Percentiles rank a stretch among this genome's conserved stretches.
Conservation (phyloP, 768 basidiomycete species). For the Lactifluus subvellereus region DNA sequence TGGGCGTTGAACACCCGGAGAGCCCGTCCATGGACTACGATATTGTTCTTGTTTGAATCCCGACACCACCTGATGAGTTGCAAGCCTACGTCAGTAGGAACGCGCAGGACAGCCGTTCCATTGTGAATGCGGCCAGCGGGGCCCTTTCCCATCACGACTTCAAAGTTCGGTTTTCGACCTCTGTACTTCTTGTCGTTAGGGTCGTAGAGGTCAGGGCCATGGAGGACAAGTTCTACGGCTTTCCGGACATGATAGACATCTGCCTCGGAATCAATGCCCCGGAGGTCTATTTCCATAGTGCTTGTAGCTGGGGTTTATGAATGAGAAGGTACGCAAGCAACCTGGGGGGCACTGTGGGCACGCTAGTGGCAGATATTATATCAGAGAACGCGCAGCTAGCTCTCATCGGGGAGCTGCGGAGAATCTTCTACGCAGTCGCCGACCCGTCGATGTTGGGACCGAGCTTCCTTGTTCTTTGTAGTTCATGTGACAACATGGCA, state of each 20-base stretch:
- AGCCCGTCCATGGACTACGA: slow-evolving; percentile 26
- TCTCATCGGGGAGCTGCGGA: neutral
- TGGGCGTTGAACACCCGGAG: slow-evolving; percentile 22
- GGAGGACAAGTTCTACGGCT: slow-evolving; percentile 50
- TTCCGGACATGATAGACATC: slow-evolving; percentile 54
- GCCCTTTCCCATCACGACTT: slow-evolving; percentile 47
- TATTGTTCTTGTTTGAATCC: slow-evolving; percentile 27
- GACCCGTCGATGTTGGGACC: neutral
- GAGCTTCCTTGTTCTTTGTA: too few relatives aligned
- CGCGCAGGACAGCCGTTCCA: slow-evolving; percentile 39
- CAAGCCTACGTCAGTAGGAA: slow-evolving; percentile 33
- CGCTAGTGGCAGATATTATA: neutral
- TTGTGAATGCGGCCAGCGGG: slow-evolving; percentile 50
- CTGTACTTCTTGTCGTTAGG: slow-evolving; percentile 31
- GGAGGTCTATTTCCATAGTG: slow-evolving; percentile 37
- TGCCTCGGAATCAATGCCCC: slow-evolving; percentile 34
- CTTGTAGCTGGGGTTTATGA: too few relatives aligned
- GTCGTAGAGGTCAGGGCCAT: slow-evolving; percentile 45
- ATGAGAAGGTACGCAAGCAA: neutral
- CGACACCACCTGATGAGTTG: slow-evolving; percentile 44
- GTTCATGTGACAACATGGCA: too few relatives aligned
- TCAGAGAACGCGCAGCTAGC: neutral
- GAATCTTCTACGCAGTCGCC: neutral
- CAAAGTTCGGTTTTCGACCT: slow-evolving; percentile 48
- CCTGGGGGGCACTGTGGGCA: neutral